Evolutionary conservation across 768 basidiomycete genomes (phyloP).

Genomic region (Rubroboletus pulcherrimus): DNA sequence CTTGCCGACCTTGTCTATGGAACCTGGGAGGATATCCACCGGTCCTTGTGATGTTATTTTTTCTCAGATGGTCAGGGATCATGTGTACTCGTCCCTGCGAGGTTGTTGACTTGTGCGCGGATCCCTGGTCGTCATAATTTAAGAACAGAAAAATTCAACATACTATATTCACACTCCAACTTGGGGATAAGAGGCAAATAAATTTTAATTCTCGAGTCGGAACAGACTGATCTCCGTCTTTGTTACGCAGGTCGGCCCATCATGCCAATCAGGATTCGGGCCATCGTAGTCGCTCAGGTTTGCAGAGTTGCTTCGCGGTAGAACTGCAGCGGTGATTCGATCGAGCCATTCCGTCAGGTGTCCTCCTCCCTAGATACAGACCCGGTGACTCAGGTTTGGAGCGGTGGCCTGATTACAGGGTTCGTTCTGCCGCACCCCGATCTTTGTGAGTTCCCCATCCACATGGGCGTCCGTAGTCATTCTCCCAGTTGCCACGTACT

Average conservation of each 20-base stretch:
- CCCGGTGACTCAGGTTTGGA: conserved; percentile 7
- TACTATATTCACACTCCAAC: not conserved
- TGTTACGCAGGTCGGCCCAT: not conserved
- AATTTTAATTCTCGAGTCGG: not conserved
- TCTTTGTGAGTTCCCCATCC: not conserved
- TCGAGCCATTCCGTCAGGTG: not conserved
- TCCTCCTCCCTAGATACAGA: not conserved
- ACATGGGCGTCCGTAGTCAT: not conserved
- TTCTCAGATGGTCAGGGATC: not conserved
- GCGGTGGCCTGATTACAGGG: not conserved
- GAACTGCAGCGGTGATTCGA: conserved; percentile 2
- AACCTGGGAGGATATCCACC: not conserved
- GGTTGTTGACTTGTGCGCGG: conserved; percentile 3
- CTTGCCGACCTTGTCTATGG: not conserved
- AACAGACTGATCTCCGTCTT: conserved; percentile 9
- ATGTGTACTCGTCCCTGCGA: not conserved
- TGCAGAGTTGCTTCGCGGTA: conserved; percentile 22
- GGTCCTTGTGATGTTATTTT: not conserved
- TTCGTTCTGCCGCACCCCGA: not conserved
- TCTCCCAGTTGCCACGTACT: conserved; percentile 19
- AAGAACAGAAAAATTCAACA: not conserved
- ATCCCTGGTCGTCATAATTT: not conserved
- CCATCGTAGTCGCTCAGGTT: conserved; percentile 7
- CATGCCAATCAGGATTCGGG: too few species aligned
- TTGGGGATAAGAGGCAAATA: not conserved